These are phyloP conservation scores for Excoecaria agallocha DNA, from an alignment of 345 rosid species.

Conservation along the genomic window DNA sequence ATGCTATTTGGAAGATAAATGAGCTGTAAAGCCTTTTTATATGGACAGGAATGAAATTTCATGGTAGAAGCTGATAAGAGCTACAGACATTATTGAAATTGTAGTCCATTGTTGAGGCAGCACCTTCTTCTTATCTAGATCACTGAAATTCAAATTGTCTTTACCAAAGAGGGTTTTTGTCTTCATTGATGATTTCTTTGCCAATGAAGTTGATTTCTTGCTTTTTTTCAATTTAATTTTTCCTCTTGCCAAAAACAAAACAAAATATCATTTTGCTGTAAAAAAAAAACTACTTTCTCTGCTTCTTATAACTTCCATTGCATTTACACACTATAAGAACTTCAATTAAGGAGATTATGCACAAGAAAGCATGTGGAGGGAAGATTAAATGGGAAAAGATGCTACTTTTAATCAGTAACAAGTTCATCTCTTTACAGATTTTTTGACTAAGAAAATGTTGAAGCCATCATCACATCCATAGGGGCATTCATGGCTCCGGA, in stretches of 20 bases:
- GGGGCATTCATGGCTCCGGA: background rate
- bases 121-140: slow-evolving; percentile 1
- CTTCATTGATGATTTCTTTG: background rate
- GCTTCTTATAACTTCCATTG: too few relatives aligned
- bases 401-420: background rate
- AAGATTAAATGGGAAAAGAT: background rate
- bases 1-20: background rate
- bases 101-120: background rate
- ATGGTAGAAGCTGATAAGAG: slow-evolving; percentile 11
- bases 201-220: background rate
- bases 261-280: too few relatives aligned
- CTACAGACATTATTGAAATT: slow-evolving; percentile 12
- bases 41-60: slow-evolving; percentile 6
- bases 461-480: slow-evolving; percentile 10
- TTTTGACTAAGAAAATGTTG: background rate
- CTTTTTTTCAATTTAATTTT: too few relatives aligned
- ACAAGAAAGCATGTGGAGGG: too few relatives aligned
- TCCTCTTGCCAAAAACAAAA: too few relatives aligned
- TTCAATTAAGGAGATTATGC: background rate
- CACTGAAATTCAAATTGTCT: background rate
- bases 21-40: slow-evolving; percentile 28
- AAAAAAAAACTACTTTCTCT: too few relatives aligned
- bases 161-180: background rate
- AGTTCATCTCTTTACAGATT: background rate
- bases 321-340: too few relatives aligned